A percentile compares a stretch with the other conserved stretches of the same genome.
These are phyloP conservation scores for Mucor racemosus DNA, from an alignment of 371 early-diverging fungal genomes.

Conservation along the genomic window DNA sequence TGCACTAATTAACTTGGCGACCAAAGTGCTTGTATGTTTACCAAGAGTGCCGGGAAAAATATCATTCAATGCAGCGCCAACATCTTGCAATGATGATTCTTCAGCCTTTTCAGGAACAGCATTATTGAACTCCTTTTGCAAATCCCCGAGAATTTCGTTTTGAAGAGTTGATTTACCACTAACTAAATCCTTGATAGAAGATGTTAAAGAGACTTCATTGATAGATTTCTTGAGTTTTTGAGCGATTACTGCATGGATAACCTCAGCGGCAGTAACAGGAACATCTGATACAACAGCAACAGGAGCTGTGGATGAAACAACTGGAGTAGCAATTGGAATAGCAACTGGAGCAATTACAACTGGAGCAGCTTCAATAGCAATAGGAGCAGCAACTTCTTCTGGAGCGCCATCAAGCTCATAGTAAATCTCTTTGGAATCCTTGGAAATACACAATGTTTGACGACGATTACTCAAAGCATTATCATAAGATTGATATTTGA, in stretches of 20 bases:
- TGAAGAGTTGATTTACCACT: constrained; percentile 96
- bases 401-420: constrained; percentile 81
- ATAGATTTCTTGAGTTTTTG: constrained; percentile 90
- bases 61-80: constrained; percentile 71
- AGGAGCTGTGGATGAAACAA: constrained; percentile 47
- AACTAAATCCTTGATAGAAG: constrained; percentile 91
- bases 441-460: constrained; percentile 84
- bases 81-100: constrained; percentile 85
- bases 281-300: constrained; percentile 81
- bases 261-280: constrained; percentile 68
- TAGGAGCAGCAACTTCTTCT: constrained; percentile 45
- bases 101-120: constrained; percentile 90
- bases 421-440: constrained; percentile 92
- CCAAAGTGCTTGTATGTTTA: constrained; percentile 77
- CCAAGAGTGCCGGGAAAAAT: constrained; percentile 76
- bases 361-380: constrained; percentile 42
- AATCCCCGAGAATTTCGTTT: constrained; percentile 95
- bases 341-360: constrained; percentile 38
- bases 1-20: constrained; percentile 81
- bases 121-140: constrained; percentile 90
- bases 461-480: constrained; percentile 91
- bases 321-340: constrained; percentile 56
- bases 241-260: constrained; percentile 82
- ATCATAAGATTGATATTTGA: constrained; percentile 96
- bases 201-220: constrained; percentile 72